A percentile compares a stretch with the other conserved stretches of the same genome.
phyloP scores from a whole-genome alignment of 306 rosid genomes.

The Bauhinia variegata region DNA sequence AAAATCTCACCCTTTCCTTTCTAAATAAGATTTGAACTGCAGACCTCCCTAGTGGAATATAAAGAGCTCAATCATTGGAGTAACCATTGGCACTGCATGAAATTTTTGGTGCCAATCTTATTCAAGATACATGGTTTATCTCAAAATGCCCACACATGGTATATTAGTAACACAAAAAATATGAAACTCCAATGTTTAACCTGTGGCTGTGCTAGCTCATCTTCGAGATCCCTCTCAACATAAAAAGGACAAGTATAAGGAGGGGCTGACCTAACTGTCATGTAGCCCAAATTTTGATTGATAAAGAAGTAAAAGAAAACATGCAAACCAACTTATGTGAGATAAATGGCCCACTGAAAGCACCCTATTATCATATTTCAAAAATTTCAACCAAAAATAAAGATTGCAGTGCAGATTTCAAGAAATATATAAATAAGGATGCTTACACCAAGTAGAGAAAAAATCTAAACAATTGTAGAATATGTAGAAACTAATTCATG shows the following conservation, averaged over 20 bases:
- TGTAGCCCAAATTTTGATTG: neutral
- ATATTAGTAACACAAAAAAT: neutral
- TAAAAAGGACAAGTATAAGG: neutral
- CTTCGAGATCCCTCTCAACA: slow-evolving; percentile 5
- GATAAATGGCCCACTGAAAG: neutral
- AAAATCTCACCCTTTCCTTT: no score
- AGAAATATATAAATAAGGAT: neutral
- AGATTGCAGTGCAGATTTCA: slow-evolving; percentile 16
- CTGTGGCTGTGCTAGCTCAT: slow-evolving; percentile 7
- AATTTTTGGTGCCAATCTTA: no score
- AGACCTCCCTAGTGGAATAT: no score
- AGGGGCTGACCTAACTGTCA: neutral
- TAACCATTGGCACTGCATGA: no score
- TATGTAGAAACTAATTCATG: neutral
- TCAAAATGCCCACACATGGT: no score
- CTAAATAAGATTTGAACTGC: no score
- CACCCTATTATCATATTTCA: slow-evolving; percentile 12
- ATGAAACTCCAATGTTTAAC: slow-evolving; percentile 15
- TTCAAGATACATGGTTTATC: neutral
- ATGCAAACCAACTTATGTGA: neutral
- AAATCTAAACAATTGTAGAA: slow-evolving; percentile 1
- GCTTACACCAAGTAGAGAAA: neutral
- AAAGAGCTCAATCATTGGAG: no score
- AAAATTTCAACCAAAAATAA: neutral
- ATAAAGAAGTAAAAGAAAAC: neutral